A percentile compares a stretch with the other conserved stretches of the same genome.
These are phyloP conservation scores for Euphorbia schlechtendalii DNA, from an alignment of 441 rosid genomes.

Conservation along the genomic window DNA sequence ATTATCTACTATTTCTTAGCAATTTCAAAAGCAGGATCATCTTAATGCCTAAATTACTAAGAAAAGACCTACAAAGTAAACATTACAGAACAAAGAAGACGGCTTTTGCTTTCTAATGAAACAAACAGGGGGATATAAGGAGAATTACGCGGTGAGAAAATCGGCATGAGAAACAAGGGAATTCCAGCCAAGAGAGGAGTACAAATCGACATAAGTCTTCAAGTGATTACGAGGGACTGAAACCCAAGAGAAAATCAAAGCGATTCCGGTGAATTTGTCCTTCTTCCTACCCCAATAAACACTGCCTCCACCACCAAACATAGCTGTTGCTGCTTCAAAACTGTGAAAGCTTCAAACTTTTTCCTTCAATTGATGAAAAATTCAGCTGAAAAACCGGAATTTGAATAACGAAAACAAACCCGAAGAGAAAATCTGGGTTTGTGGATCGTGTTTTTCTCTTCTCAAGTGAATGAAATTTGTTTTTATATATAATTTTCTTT, in stretches of 20 bases:
- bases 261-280: slow-evolving; percentile 48
- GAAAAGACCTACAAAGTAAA: not conserved
- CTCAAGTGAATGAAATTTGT: not conserved
- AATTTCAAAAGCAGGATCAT: not conserved
- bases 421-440: not conserved
- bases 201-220: slow-evolving; percentile 46
- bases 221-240: slow-evolving; percentile 42
- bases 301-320: slow-evolving; percentile 36
- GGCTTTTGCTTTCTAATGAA: not conserved
- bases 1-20: not conserved
- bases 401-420: not conserved
- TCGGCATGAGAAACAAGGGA: slow-evolving; percentile 66
- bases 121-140: slow-evolving; percentile 23
- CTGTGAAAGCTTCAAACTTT: not conserved
- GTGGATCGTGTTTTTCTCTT: not conserved
- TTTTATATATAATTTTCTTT: not conserved
- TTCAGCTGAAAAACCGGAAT: not conserved
- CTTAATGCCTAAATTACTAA: not conserved
- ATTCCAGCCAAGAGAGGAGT: slow-evolving; percentile 77
- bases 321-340: slow-evolving; percentile 19
- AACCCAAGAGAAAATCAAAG: slow-evolving; percentile 65
- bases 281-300: slow-evolving; percentile 58
- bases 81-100: not conserved
- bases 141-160: slow-evolving; percentile 62
- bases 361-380: not conserved